Percentiles rank a stretch among this genome's conserved stretches.
These are phyloP conservation scores for Crithidia acanthocephali DNA, from an alignment of 208 protist genomes.

Conservation along the genomic window DNA sequence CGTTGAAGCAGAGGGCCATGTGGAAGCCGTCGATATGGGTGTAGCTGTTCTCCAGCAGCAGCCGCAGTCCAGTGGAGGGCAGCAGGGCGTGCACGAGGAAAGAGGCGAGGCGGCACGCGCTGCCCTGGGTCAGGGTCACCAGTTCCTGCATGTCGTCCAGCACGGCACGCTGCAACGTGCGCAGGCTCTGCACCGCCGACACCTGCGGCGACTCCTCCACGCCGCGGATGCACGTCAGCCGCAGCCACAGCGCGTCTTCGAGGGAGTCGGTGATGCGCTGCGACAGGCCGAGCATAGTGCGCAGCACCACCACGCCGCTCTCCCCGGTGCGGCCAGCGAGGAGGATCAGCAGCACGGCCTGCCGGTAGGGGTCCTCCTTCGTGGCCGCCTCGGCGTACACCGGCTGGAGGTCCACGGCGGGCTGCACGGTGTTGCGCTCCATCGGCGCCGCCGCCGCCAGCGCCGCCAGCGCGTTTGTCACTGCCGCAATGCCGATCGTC, in stretches of 20 bases:
- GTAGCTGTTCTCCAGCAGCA: constrained; percentile 61
- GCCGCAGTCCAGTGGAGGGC: constrained; percentile 68
- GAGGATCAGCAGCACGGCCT: constrained; percentile 81
- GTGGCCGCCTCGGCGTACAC: constrained; percentile 71
- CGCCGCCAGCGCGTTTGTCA: constrained; percentile 41
- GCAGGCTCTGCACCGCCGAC: constrained; percentile 56
- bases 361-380: constrained; percentile 54
- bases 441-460: constrained; percentile 32
- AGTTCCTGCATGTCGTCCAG: constrained; percentile 79
- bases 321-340: constrained; percentile 74
- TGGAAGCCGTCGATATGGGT: constrained; percentile 82
- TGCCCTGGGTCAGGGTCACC: constrained; percentile 52
- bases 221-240: constrained; percentile 45
- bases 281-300: constrained; percentile 35
- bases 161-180: constrained; percentile 60
- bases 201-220: constrained; percentile 44
- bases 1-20: constrained; percentile 77
- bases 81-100: constrained; percentile 77
- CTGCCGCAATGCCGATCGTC: constrained; percentile 39
- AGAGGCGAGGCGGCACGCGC: constrained; percentile 65
- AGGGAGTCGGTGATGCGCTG: constrained; percentile 57
- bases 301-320: constrained; percentile 30
- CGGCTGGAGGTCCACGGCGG: constrained; percentile 46
- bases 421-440: constrained; percentile 42
- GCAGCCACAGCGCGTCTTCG: constrained; percentile 76